phyloP scores from a whole-genome alignment of 306 rosid genomes.

The Quercus wislizeni region DNA sequence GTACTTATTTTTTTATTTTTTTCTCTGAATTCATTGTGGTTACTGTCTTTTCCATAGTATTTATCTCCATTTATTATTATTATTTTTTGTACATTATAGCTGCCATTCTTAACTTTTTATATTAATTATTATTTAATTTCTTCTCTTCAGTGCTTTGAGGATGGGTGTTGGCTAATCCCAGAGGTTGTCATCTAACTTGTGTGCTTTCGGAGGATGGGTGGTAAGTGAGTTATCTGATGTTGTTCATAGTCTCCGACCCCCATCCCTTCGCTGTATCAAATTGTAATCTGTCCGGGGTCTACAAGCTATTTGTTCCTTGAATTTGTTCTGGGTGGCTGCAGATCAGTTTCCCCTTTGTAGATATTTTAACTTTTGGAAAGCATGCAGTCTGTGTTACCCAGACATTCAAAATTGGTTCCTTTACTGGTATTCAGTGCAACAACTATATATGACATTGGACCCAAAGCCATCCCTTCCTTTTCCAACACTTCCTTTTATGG shows the following conservation, averaged over 20 bases:
- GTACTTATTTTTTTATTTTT: background rate
- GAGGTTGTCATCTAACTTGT: constrained; percentile 39
- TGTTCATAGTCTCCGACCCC: constrained; percentile 46
- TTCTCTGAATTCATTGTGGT: background rate
- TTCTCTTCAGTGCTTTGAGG: constrained; percentile 47
- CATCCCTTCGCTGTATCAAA: constrained; percentile 30
- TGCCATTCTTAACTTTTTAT: background rate
- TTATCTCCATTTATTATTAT: background rate
- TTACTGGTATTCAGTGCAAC: constrained; percentile 33
- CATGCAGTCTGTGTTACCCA: constrained; percentile 35
- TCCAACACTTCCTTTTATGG: background rate
- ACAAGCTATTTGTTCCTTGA: constrained; percentile 27
- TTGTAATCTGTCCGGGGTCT: constrained; percentile 32
- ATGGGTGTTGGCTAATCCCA: constrained; percentile 35
- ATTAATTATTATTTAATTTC: constrained; percentile 2
- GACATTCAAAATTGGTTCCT: constrained; percentile 32
- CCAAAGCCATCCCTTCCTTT: constrained; percentile 10
- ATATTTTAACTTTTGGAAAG: constrained; percentile 39
- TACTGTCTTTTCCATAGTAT: background rate
- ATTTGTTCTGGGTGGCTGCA: constrained; percentile 35
- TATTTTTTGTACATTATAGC: background rate
- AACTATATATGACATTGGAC: constrained; percentile 30
- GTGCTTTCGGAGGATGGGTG: constrained; percentile 42
- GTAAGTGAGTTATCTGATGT: constrained; percentile 44
- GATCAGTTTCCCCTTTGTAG: constrained; percentile 40